Percentiles rank a stretch among this genome's conserved stretches.
Evolutionary conservation across 2,329 filamentous ascomycete genomes (phyloP).

Genomic region (Hypoxylon sp.): DNA sequence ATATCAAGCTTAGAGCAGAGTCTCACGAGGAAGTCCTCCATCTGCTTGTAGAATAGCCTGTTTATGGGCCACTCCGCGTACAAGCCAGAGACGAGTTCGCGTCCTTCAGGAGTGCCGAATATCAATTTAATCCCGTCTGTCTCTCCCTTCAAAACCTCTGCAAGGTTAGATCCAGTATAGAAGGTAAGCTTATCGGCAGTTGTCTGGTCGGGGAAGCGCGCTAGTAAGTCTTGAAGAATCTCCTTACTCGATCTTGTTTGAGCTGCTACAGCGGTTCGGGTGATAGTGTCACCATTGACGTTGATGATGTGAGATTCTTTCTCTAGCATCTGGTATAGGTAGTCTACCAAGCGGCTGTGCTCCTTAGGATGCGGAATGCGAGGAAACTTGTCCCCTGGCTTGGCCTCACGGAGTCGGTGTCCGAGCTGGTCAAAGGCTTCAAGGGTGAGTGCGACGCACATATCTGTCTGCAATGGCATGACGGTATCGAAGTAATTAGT

Average conservation of each 20-base stretch:
- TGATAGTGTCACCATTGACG: conserved; percentile 47
- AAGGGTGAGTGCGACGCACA: conserved; percentile 45
- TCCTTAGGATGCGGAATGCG: conserved; percentile 50
- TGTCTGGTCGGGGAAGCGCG: conserved; percentile 49
- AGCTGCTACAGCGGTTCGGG: conserved; percentile 49
- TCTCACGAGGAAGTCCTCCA: conserved; percentile 54
- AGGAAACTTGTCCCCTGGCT: conserved; percentile 39
- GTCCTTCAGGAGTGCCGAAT: conserved; percentile 57
- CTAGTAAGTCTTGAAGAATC: conserved; percentile 52
- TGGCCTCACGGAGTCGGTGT: conserved; percentile 44
- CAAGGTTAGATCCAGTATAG: conserved; percentile 50
- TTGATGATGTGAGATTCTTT: conserved; percentile 54
- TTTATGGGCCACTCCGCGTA: conserved; percentile 58
- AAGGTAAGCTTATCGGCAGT: conserved; percentile 50
- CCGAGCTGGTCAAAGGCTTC: conserved; percentile 58
- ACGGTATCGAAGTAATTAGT: conserved; percentile 50
- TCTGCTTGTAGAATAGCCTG: conserved; percentile 53
- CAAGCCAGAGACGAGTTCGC: conserved; percentile 55
- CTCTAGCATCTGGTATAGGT: conserved; percentile 56
- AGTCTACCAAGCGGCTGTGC: conserved; percentile 53
- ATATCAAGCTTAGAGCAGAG: conserved; percentile 41
- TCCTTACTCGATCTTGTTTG: conserved; percentile 48
- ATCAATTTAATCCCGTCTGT: conserved; percentile 58
- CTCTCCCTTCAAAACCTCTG: conserved; percentile 53
- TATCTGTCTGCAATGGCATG: conserved; percentile 48